Evolutionary conservation across 1,139 yeast genomes (phyloP).

Genomic region (Pichia sp.): DNA sequence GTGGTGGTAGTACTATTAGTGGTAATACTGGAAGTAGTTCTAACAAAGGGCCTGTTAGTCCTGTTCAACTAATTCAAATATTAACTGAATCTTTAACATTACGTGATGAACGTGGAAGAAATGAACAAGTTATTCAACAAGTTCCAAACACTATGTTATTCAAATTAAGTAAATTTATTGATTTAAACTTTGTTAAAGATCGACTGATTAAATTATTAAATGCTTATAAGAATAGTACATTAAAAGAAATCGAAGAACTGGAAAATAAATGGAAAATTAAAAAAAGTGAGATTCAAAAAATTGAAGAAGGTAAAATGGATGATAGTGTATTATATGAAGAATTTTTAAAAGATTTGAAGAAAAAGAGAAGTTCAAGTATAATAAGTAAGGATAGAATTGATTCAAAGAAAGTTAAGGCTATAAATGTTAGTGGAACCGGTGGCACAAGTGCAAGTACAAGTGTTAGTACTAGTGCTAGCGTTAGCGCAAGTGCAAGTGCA

Average conservation of each 20-base stretch:
- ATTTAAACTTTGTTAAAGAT: slow-evolving; percentile 28
- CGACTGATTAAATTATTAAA: slow-evolving; percentile 28
- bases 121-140: slow-evolving; percentile 27
- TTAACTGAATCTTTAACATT: slow-evolving; percentile 29
- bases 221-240: slow-evolving; percentile 28
- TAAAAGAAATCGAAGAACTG: slow-evolving; percentile 27
- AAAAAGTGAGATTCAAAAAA: slow-evolving; percentile 25
- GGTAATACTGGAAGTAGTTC: not conserved
- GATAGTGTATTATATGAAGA: slow-evolving; percentile 27
- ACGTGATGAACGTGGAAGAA: slow-evolving; percentile 23
- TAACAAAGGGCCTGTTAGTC: slow-evolving; percentile 16
- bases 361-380: slow-evolving; percentile 8
- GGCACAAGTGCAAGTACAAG: not conserved
- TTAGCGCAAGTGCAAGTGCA: not conserved
- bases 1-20: not conserved
- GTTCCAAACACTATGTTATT: slow-evolving; percentile 29
- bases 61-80: slow-evolving; percentile 30
- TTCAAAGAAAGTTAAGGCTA: not conserved
- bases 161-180: slow-evolving; percentile 26
- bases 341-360: slow-evolving; percentile 16
- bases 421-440: too few species aligned
- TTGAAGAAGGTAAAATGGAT: slow-evolving; percentile 28
- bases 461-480: not conserved
- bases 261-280: slow-evolving; percentile 25
- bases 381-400: not conserved